phyloP scores from a whole-genome alignment of 2,329 filamentous ascomycete species.

The Talaromyces sp. region DNA sequence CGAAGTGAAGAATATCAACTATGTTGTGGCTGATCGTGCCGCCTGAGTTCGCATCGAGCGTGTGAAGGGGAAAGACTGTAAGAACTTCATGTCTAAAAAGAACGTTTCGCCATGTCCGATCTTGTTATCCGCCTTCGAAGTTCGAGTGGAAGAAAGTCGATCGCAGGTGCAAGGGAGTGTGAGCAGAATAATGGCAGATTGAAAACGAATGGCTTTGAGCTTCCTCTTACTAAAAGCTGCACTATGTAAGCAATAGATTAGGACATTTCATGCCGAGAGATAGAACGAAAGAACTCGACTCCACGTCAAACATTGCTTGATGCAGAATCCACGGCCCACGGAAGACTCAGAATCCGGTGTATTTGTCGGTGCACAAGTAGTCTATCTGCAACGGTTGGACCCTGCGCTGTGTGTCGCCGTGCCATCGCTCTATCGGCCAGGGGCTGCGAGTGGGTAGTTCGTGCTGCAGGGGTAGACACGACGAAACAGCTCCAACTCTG shows the following conservation, averaged over 20 bases:
- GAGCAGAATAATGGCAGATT: neutral
- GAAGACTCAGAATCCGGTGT: neutral
- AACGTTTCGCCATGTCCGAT: slow-evolving; percentile 2
- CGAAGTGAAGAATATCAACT: neutral
- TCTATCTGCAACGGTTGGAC: slow-evolving; percentile 11
- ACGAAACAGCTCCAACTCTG: slow-evolving; percentile 1
- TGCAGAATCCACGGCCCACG: slow-evolving; percentile 1
- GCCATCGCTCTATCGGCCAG: neutral
- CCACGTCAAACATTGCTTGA: slow-evolving; percentile 7
- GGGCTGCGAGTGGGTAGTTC: slow-evolving; percentile 8
- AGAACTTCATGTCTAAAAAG: slow-evolving; percentile 6
- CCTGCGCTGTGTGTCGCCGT: neutral
- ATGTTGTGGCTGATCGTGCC: neutral
- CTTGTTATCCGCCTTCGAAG: neutral
- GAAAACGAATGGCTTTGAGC: neutral
- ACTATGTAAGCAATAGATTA: neutral
- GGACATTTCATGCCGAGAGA: neutral
- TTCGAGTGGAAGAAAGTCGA: neutral
- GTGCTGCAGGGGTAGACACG: slow-evolving; percentile 15
- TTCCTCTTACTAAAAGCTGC: neutral
- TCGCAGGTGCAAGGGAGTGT: neutral
- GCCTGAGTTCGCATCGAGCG: slow-evolving; percentile 5
- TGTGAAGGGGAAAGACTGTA: neutral
- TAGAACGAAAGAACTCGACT: neutral
- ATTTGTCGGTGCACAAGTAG: neutral